Percentiles rank a stretch among this genome's conserved stretches.
These are phyloP conservation scores for Plasmodium cynomolgi DNA, from an alignment of 169 alveolate species.

Conservation along the genomic window DNA sequence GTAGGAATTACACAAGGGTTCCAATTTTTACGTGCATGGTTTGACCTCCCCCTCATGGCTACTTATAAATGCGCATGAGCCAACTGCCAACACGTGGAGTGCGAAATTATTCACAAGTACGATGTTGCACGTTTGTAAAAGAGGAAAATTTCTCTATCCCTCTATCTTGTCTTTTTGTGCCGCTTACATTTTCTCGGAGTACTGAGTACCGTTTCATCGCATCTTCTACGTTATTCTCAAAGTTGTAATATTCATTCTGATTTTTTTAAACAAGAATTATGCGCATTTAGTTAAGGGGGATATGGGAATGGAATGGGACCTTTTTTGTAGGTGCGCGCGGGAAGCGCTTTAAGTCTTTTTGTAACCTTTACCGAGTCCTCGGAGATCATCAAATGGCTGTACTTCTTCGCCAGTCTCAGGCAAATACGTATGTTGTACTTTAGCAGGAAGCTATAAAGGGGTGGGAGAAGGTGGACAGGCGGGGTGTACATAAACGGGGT, in stretches of 20 bases:
- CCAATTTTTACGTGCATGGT: neutral
- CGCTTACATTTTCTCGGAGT: constrained; percentile 59
- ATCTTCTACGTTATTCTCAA: constrained; percentile 33
- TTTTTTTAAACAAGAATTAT: neutral
- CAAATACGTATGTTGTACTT: constrained; percentile 55
- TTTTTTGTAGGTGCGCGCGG: neutral
- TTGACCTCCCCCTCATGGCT: neutral
- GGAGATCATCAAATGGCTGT: constrained; percentile 39
- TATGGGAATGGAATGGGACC: neutral
- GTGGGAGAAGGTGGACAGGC: neutral
- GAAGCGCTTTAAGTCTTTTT: neutral
- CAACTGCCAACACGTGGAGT: neutral
- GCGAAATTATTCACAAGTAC: neutral
- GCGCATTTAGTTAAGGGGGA: neutral
- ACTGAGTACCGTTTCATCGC: constrained; percentile 19
- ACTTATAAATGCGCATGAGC: neutral
- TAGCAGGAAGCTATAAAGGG: constrained; percentile 42
- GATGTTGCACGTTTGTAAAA: neutral
- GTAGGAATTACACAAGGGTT: neutral
- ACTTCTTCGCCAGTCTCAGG: constrained; percentile 36
- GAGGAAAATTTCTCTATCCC: neutral
- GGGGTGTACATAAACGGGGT: neutral
- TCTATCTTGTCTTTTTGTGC: neutral
- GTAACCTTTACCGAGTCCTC: constrained; percentile 50
- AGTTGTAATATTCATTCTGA: constrained; percentile 55